phyloP scores from a whole-genome alignment of 2,329 filamentous ascomycete species.

The Alternaria triticimaculans region DNA sequence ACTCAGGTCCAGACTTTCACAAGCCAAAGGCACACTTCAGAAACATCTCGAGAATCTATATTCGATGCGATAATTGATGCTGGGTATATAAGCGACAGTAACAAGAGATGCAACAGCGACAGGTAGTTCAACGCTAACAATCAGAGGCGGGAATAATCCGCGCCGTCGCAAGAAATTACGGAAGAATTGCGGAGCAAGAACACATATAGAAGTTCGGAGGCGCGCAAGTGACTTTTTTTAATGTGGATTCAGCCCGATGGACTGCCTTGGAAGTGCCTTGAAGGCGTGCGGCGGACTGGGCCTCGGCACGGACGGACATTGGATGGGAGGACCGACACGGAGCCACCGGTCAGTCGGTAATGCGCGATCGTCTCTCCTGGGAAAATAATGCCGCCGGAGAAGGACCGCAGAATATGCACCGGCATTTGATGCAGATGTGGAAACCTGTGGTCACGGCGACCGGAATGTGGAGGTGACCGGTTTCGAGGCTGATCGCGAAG shows the following conservation, averaged over 20 bases:
- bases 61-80: neutral
- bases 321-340: neutral
- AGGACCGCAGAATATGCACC: neutral
- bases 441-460: neutral
- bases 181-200: neutral
- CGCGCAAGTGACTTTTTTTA: neutral
- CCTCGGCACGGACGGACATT: constrained; percentile 2
- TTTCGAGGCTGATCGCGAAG: neutral
- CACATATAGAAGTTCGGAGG: neutral
- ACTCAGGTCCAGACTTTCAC: neutral
- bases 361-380: neutral
- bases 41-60: neutral
- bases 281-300: neutral
- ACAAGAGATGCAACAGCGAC: neutral
- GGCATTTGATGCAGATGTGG: neutral
- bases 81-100: neutral
- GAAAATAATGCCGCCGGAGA: neutral
- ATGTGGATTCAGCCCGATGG: neutral
- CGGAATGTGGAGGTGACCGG: neutral
- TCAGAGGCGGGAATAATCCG: neutral
- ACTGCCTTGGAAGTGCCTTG: neutral
- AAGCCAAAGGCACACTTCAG: neutral
- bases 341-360: neutral
- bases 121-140: neutral
- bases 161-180: neutral